phyloP scores from a whole-genome alignment of 176 grass and related monocot genomes.

The Raddia distichophylla region DNA sequence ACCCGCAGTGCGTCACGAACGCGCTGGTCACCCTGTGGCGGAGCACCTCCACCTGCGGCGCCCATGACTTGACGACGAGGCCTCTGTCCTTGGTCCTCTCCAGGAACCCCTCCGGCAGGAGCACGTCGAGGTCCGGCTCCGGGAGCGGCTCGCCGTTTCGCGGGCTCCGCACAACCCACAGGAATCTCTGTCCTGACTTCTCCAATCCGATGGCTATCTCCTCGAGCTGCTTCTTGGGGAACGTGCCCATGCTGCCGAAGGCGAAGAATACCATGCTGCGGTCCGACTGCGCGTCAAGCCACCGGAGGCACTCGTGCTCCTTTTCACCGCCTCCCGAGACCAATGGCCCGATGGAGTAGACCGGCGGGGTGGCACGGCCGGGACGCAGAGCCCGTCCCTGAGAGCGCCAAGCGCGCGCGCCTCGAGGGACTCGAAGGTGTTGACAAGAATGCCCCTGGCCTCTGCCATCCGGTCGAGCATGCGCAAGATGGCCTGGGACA shows the following conservation, averaged over 20 bases:
- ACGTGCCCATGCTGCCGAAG: constrained; percentile 62
- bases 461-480: background rate
- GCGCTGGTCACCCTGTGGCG: constrained; percentile 43
- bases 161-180: constrained; percentile 62
- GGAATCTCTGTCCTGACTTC: constrained; percentile 52
- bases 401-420: constrained; percentile 46
- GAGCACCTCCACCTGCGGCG: constrained; percentile 59
- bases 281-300: constrained; percentile 66
- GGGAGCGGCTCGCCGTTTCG: background rate
- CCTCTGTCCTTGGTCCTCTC: constrained; percentile 36
- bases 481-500: background rate
- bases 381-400: constrained; percentile 41
- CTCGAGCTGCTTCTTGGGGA: constrained; percentile 46
- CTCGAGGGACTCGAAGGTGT: constrained; percentile 59
- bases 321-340: constrained; percentile 12
- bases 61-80: constrained; percentile 48
- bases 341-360: constrained; percentile 61
- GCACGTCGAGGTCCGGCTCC: constrained; percentile 41
- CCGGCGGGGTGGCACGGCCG: constrained; percentile 41
- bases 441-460: constrained; percentile 50
- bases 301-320: constrained; percentile 50
- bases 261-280: constrained; percentile 61
- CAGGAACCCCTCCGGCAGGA: constrained; percentile 50
- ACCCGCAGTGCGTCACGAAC: constrained; percentile 46
- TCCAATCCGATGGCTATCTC: constrained; percentile 58